A percentile compares a stretch with the other conserved stretches of the same genome.
Conservation (phyloP, 352 stramenopile species). For the Pythium sukuiense region DNA sequence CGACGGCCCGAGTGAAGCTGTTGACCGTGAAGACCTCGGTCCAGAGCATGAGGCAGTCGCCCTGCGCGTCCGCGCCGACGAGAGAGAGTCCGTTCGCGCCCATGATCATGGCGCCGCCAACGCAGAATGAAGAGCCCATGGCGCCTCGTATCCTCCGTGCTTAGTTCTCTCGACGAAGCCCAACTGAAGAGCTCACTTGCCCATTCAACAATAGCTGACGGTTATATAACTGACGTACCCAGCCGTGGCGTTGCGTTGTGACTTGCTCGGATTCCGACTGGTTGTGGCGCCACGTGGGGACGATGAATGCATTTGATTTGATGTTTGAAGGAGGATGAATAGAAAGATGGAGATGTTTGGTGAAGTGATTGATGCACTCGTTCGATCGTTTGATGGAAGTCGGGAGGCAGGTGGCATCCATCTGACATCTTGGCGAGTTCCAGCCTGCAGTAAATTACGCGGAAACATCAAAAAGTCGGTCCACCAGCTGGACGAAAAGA, state of each 20-base stretch:
- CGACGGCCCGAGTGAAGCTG: slow-evolving; percentile 35
- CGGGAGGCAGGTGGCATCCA: background rate
- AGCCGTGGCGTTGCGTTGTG: slow-evolving; percentile 1
- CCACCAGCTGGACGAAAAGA: background rate
- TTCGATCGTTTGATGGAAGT: background rate
- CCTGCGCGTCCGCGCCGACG: slow-evolving; percentile 36
- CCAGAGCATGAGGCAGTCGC: slow-evolving; percentile 76
- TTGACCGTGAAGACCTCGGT: slow-evolving; percentile 53
- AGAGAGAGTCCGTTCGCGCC: slow-evolving; percentile 57
- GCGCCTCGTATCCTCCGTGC: background rate
- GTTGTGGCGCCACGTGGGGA: background rate
- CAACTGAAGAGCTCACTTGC: slow-evolving; percentile 4
- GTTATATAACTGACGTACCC: slow-evolving; percentile 23
- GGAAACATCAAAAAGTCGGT: slow-evolving; percentile 1
- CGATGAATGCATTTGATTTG: background rate
- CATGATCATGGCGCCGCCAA: slow-evolving; percentile 65
- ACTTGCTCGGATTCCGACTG: background rate
- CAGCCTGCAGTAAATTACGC: background rate
- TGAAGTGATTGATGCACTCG: background rate
- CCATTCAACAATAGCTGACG: slow-evolving; percentile 34
- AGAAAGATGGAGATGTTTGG: background rate
- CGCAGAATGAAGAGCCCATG: slow-evolving; percentile 42
- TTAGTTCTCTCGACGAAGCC: background rate
- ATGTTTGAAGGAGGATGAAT: background rate
- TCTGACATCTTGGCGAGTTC: slow-evolving; percentile 3